phyloP scores from a whole-genome alignment of 331 rosid species.

The Quercus phellos region DNA sequence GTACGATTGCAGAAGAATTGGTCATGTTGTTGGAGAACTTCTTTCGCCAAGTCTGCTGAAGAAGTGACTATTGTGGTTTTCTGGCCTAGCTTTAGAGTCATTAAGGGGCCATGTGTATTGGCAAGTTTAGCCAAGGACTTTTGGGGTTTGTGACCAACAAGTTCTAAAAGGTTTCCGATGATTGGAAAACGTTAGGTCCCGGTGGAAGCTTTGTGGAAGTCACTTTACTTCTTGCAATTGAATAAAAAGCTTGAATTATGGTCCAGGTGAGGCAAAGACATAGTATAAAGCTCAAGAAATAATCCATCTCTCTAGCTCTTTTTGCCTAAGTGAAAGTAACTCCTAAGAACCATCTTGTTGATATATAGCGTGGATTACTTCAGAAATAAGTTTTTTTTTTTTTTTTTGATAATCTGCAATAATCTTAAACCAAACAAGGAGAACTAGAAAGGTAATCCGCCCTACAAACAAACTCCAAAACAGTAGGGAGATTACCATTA shows the following conservation, averaged over 20 bases:
- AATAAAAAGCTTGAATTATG: slow-evolving; percentile 9
- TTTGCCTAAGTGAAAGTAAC: no score
- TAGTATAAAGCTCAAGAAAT: neutral
- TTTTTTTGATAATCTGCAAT: no score
- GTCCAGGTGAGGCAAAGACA: slow-evolving; percentile 11
- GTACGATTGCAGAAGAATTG: slow-evolving; percentile 9
- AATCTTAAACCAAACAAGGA: no score
- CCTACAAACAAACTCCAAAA: no score
- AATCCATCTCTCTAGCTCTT: neutral
- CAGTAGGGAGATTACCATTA: no score
- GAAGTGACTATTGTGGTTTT: neutral
- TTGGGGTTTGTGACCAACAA: slow-evolving; percentile 34
- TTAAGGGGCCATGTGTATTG: slow-evolving; percentile 29
- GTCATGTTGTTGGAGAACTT: slow-evolving; percentile 41
- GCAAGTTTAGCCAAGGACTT: slow-evolving; percentile 29
- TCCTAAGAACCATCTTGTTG: no score
- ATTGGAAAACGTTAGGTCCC: slow-evolving; percentile 25
- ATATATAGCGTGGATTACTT: no score
- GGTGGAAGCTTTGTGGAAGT: slow-evolving; percentile 31
- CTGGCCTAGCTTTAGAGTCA: slow-evolving; percentile 32
- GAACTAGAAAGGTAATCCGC: no score
- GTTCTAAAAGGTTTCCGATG: slow-evolving; percentile 6
- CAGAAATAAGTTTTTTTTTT: no score
- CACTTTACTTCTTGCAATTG: neutral
- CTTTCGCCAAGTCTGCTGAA: slow-evolving; percentile 22